These are phyloP conservation scores for Backusella macrospora DNA, from an alignment of 192 early-diverging fungal species.

Conservation along the genomic window DNA sequence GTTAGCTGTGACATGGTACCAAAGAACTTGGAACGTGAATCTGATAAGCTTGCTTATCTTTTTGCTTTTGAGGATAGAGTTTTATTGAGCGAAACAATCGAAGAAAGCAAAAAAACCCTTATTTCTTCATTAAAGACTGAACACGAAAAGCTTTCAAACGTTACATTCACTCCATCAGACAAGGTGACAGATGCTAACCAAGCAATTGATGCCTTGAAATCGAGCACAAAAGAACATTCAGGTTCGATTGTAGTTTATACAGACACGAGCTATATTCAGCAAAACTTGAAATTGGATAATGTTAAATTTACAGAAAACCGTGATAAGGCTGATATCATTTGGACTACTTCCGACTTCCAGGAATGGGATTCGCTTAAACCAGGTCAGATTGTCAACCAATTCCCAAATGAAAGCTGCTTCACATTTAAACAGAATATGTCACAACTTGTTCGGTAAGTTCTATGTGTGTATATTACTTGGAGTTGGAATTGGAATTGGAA, in stretches of 20 bases:
- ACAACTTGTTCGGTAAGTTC: constrained; percentile 40
- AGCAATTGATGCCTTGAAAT: constrained; percentile 7
- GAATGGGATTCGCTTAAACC: constrained; percentile 44
- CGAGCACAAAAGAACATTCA: not conserved
- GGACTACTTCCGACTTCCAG: constrained; percentile 47
- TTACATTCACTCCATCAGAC: not conserved
- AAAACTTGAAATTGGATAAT: constrained; percentile 44
- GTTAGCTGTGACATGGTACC: constrained; percentile 66
- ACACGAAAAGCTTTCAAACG: not conserved
- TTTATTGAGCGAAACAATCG: constrained; percentile 26
- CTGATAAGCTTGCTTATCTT: constrained; percentile 57
- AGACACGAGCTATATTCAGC: constrained; percentile 46
- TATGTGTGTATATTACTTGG: not conserved
- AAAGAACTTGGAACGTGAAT: constrained; percentile 50
- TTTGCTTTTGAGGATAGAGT: constrained; percentile 45
- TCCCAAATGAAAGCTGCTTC: constrained; percentile 47
- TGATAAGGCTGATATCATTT: constrained; percentile 46
- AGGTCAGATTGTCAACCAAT: constrained; percentile 48
- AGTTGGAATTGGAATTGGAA: not conserved
- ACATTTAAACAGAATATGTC: constrained; percentile 50
- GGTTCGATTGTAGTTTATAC: constrained; percentile 34
- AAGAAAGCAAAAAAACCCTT: not conserved
- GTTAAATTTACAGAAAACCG: constrained; percentile 40
- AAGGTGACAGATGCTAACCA: constrained; percentile 3
- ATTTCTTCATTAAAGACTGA: constrained; percentile 7